A percentile compares a stretch with the other conserved stretches of the same genome.
Conservation (phyloP, 2,329 filamentous ascomycete genomes). For the Phoma sp. region DNA sequence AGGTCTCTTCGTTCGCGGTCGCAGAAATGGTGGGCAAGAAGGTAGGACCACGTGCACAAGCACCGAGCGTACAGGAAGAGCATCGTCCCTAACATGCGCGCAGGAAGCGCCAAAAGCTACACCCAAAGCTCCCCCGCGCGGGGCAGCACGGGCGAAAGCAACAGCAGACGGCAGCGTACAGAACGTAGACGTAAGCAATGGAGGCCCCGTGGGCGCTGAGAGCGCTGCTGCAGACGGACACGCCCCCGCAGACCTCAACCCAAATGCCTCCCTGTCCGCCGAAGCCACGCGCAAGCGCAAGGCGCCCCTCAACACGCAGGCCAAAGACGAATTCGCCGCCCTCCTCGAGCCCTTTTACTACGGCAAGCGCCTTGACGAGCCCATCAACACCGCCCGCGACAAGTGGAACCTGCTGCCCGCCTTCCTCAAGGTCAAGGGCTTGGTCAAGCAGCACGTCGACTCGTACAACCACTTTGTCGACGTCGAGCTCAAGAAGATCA, state of each 20-base stretch:
- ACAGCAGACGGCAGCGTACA: constrained; percentile 19
- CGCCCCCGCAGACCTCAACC: constrained; percentile 25
- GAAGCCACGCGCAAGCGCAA: constrained; percentile 39
- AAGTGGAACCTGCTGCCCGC: constrained; percentile 97
- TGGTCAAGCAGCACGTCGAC: constrained; percentile 97
- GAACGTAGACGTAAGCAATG: constrained; percentile 12
- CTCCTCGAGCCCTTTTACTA: constrained; percentile 74
- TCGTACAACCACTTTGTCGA: constrained; percentile 99
- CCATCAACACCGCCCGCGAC: constrained; percentile 76
- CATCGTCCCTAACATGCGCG: constrained; percentile 15
- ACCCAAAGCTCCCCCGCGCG: constrained; percentile 41
- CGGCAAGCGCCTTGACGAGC: constrained; percentile 70
- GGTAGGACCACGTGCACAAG: constrained; percentile 15
- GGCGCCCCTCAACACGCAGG: constrained; percentile 34
- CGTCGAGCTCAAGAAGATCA: constrained; percentile 94
- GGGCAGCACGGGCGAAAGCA: constrained; percentile 35
- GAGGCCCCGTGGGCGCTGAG: constrained; percentile 9
- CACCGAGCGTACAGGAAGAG: background rate
- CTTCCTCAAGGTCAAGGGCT: constrained; percentile 96
- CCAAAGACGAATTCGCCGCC: constrained; percentile 63
- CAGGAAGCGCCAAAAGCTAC: constrained; percentile 38
- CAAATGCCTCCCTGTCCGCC: constrained; percentile 26
- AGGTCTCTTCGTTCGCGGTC: constrained; percentile 14
- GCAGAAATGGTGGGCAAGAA: constrained; percentile 43
- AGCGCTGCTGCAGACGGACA: constrained; percentile 1